Base-by-base conservation (phyloP, 257 asterid species). In the Petrea volubilis region DNA sequence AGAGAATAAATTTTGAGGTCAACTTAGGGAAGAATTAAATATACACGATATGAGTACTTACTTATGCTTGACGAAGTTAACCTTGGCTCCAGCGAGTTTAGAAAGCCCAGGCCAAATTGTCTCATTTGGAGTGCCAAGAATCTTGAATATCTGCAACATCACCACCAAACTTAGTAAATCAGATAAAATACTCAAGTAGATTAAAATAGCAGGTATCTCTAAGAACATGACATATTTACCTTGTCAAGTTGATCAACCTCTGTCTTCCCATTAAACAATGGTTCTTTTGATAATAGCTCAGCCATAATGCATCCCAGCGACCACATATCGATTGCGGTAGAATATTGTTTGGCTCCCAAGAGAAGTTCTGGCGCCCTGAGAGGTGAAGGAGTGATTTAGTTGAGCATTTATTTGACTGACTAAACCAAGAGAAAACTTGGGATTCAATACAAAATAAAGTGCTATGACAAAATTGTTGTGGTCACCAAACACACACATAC, bases 281-380 rank as follows among this genome's bases (percentile, higher is more conserved):
- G 95, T 74, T 75, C 86, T 76, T 84, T 87, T 5, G 86, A 81
- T 53, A 93, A 77, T 31, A 93, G 72, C 71, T 93, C 97, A 7
- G 96, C 96, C 96, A 93, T 90, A 47, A 92, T 88, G 77, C 98
- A 93, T n/a, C 98, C 98, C 60, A 90, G 60, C 1, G 98, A 93
- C 98, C 98, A 93, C 95, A 90, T 93, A 73, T 93, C 98, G 46
- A 93, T 87, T 67, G 97, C 97, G 5, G 96, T 90, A 25, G 98
- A 88, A 78, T 93, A 93, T 60, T 82, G 85, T 64, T 79, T 88
- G 47, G 91, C 87, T 75, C 98, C 98, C 83, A 93, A 78, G 6
- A 93, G 88, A 72, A 92, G 86, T 67, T 93, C 98, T 3, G 98
- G 98, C 13, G 98, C 95, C 92, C 98, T 92, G 87, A 41, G 40